Percentiles rank a stretch among this genome's conserved stretches.
phyloP scores from a whole-genome alignment of 257 asterid genomes.

The Striga asiatica region DNA sequence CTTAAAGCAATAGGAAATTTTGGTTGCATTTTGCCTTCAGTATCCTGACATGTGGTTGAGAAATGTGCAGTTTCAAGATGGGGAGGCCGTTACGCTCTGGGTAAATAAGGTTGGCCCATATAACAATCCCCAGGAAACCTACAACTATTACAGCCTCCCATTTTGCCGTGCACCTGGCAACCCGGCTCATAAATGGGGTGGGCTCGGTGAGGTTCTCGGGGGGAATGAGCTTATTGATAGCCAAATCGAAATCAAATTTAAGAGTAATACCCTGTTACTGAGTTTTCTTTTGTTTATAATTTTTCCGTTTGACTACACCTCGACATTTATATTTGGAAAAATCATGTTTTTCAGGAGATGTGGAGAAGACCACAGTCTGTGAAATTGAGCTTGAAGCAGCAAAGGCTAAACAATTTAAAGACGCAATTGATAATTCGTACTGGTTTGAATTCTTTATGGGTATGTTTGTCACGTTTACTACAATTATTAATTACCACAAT shows the following conservation, averaged over 20 bases:
- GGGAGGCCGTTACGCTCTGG: conserved; percentile 53
- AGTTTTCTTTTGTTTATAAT: conserved; percentile 2
- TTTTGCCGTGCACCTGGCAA: conserved; percentile 45
- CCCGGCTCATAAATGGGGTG: conserved; percentile 55
- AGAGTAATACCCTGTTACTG: conserved; percentile 32
- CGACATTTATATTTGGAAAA: not conserved
- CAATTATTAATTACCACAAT: not conserved
- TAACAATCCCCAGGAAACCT: conserved; percentile 76
- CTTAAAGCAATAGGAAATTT: conserved; percentile 2
- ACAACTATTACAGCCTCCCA: conserved; percentile 67
- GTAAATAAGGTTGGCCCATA: conserved; percentile 72
- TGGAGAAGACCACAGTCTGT: conserved; percentile 35
- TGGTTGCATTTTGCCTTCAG: conserved; percentile 4
- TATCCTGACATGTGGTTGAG: not conserved
- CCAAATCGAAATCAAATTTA: conserved; percentile 57
- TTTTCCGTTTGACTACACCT: not conserved
- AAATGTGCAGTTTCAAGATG: conserved; percentile 49
- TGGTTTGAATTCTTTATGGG: conserved; percentile 75
- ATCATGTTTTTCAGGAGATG: conserved; percentile 36
- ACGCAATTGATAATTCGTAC: conserved; percentile 55
- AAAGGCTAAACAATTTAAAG: conserved; percentile 53
- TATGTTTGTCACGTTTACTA: conserved; percentile 17
- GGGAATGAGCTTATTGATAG: conserved; percentile 72
- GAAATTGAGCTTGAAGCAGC: conserved; percentile 52
- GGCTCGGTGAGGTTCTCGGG: conserved; percentile 64